Percentiles rank a stretch among this genome's conserved stretches.
These are phyloP conservation scores for Nothophaeocryptopus gaeumannii DNA, from an alignment of 2,329 filamentous ascomycete genomes.

Conservation along the genomic window DNA sequence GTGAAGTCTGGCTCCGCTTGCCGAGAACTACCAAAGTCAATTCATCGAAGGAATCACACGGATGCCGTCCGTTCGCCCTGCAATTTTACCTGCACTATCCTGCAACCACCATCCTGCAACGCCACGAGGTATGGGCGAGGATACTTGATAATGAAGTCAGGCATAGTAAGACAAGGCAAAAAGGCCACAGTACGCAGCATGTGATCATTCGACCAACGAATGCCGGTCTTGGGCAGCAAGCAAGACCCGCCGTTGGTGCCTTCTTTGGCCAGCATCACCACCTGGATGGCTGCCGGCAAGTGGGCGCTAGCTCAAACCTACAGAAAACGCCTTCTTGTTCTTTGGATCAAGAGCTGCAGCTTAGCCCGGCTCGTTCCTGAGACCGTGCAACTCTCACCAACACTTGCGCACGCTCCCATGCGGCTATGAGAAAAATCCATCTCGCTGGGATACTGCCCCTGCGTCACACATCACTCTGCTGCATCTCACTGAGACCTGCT, in stretches of 20 bases:
- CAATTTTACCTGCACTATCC: too few relatives aligned
- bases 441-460: background rate
- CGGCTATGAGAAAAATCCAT: background rate
- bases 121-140: too few relatives aligned
- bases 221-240: constrained; percentile 1
- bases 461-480: background rate
- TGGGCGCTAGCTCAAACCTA: too few relatives aligned
- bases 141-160: too few relatives aligned
- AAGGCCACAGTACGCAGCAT: background rate
- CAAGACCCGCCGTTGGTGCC: background rate
- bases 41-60: too few relatives aligned
- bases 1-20: too few relatives aligned
- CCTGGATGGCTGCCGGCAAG: background rate
- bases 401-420: background rate
- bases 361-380: background rate
- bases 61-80: too few relatives aligned
- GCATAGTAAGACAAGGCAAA: too few relatives aligned
- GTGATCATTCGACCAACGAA: background rate
- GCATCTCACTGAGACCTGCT: background rate
- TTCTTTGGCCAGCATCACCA: background rate
- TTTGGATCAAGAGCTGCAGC: background rate
- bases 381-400: constrained; percentile 3
- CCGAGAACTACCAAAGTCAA: too few relatives aligned
- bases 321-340: background rate
- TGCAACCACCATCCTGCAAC: too few relatives aligned